Percentiles rank a stretch among this genome's conserved stretches.
Conservation (phyloP, 768 basidiomycete species). For the Naganishia friedmannii region DNA sequence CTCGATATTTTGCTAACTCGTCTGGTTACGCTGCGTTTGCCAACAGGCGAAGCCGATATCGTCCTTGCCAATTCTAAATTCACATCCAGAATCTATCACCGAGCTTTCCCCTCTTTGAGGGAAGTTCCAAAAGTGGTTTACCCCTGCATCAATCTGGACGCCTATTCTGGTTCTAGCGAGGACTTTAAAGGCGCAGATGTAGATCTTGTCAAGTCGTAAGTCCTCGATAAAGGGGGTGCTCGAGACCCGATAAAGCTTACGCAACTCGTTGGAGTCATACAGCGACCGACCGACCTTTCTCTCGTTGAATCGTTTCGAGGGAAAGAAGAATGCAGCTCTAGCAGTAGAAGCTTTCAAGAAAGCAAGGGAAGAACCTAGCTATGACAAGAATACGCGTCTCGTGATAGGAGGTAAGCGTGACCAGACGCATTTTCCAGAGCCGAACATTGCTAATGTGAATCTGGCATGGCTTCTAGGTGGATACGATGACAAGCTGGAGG, state of each 20-base stretch:
- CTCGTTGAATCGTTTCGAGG: constrained; percentile 88
- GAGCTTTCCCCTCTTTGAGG: constrained; percentile 68
- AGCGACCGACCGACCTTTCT: constrained; percentile 71
- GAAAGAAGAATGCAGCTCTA: constrained; percentile 83
- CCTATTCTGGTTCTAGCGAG: constrained; percentile 55
- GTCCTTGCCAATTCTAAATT: constrained; percentile 89
- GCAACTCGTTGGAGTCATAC: neutral
- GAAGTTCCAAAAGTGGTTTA: constrained; percentile 73
- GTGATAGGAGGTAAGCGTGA: constrained; percentile 67
- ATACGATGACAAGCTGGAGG: constrained; percentile 80
- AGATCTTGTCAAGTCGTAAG: constrained; percentile 42
- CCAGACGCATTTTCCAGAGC: neutral
- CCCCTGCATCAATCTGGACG: constrained; percentile 81
- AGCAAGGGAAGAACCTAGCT: constrained; percentile 42
- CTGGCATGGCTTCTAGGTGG: constrained; percentile 61
- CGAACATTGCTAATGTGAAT: neutral
- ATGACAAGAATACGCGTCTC: constrained; percentile 62
- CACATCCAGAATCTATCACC: constrained; percentile 74
- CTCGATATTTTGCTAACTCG: too few species aligned
- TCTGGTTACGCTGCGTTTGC: neutral
- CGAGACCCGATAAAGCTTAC: neutral
- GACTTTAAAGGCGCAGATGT: constrained; percentile 58
- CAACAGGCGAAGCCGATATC: constrained; percentile 78
- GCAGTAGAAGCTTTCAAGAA: constrained; percentile 74
- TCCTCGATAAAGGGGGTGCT: neutral